These are phyloP conservation scores for Ustulina deusta DNA, from an alignment of 2,329 filamentous ascomycete genomes.

Conservation along the genomic window DNA sequence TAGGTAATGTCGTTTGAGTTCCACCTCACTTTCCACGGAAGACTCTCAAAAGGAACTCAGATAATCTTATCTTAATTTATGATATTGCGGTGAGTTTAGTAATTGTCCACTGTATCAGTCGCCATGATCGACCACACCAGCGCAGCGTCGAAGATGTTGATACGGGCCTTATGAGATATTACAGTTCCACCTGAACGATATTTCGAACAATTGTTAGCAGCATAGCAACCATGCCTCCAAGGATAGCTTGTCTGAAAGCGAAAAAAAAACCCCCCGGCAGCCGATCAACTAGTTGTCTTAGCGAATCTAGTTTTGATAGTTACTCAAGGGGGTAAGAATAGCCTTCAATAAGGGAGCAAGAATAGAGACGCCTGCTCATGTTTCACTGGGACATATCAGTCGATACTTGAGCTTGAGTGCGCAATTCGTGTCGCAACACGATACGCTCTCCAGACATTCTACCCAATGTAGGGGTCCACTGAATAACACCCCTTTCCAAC, in stretches of 20 bases:
- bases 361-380: background rate
- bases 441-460: background rate
- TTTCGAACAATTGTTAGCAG: slow-evolving; percentile 59
- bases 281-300: slow-evolving; percentile 16
- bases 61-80: background rate
- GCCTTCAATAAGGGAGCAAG: background rate
- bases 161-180: slow-evolving; percentile 55
- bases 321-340: background rate
- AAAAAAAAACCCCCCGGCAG: slow-evolving; percentile 23
- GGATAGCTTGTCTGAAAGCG: slow-evolving; percentile 19
- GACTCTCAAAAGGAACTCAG: background rate
- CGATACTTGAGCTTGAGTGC: background rate
- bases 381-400: background rate
- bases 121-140: slow-evolving; percentile 58
- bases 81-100: background rate
- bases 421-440: background rate
- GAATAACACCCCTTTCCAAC: background rate
- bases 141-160: slow-evolving; percentile 60
- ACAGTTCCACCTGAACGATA: slow-evolving; percentile 59
- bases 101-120: slow-evolving; percentile 35
- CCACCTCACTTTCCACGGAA: background rate
- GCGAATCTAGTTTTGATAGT: slow-evolving; percentile 3
- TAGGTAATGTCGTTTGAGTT: background rate
- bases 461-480: background rate
- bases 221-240: slow-evolving; percentile 51